A percentile compares a stretch with the other conserved stretches of the same genome.
Evolutionary conservation across 225 moss, liverwort and hornwort genomes (phyloP).

Genomic region (Straminergon stramineum): DNA sequence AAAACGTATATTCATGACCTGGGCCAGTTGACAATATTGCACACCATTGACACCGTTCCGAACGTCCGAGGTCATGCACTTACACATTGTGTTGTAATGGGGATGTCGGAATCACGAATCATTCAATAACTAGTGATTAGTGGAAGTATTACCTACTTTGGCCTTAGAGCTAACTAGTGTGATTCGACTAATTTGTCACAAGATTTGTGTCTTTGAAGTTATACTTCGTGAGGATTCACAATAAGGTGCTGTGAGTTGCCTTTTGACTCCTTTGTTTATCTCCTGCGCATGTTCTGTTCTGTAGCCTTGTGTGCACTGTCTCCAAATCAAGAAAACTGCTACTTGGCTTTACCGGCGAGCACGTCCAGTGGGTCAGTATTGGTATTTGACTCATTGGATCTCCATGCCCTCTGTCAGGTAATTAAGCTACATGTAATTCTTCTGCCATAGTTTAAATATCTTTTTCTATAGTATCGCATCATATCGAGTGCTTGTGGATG

Average conservation of each 20-base stretch:
- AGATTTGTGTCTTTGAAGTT: not conserved
- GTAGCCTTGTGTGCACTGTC: constrained; percentile 79
- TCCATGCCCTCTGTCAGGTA: constrained; percentile 90
- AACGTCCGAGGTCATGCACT: constrained; percentile 56
- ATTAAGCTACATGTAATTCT: not conserved
- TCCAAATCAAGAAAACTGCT: constrained; percentile 84
- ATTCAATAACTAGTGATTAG: not conserved
- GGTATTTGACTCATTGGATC: constrained; percentile 83
- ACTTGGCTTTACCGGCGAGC: constrained; percentile 84
- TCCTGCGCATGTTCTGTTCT: not conserved
- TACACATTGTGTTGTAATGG: not conserved
- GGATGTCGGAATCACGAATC: not conserved
- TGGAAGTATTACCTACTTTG: not conserved
- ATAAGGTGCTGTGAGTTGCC: not conserved
- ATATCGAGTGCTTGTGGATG: not conserved
- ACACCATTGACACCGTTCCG: constrained; percentile 74
- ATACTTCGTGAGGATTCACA: not conserved
- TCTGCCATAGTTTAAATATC: not conserved
- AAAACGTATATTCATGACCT: constrained; percentile 86
- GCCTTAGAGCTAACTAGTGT: not conserved
- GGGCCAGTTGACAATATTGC: constrained; percentile 47
- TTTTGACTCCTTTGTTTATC: not conserved
- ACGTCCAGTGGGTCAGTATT: constrained; percentile 69
- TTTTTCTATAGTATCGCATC: not conserved
- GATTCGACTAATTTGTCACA: not conserved